Percentiles rank a stretch among this genome's conserved stretches.
Evolutionary conservation across 139 green algal genomes (phyloP).

Genomic region (Coelastrella sp.): DNA sequence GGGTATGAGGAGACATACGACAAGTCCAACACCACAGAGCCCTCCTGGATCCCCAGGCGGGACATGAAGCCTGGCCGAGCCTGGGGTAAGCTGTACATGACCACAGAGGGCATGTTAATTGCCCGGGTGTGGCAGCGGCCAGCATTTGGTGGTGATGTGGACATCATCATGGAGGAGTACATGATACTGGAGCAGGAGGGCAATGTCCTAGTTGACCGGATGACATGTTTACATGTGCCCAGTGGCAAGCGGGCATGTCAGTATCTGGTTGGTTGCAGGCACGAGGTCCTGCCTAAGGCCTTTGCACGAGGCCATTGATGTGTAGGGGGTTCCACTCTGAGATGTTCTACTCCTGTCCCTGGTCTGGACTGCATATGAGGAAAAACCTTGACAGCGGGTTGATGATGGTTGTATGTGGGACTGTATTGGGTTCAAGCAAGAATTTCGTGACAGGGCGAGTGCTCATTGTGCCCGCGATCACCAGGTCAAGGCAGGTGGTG

Average conservation of each 20-base stretch:
- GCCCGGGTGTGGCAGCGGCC: neutral
- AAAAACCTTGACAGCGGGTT: no score
- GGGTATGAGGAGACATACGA: conserved; percentile 40
- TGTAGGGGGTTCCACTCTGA: neutral
- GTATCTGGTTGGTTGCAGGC: conserved; percentile 5
- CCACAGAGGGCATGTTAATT: conserved; percentile 13
- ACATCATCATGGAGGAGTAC: conserved; percentile 44
- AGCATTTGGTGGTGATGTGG: neutral
- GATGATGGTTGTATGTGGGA: neutral
- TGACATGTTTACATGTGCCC: conserved; percentile 3
- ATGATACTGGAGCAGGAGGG: conserved; percentile 24
- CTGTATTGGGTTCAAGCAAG: no score
- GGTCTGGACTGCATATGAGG: no score
- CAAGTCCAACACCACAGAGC: conserved; percentile 20
- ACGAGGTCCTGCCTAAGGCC: neutral
- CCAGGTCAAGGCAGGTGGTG: no score
- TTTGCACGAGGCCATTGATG: neutral
- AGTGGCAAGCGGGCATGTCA: conserved; percentile 2
- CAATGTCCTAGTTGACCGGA: conserved; percentile 11
- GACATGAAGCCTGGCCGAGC: conserved; percentile 1
- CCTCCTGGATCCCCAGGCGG: neutral
- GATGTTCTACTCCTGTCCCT: neutral
- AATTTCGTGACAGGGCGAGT: no score
- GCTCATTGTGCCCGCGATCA: no score
- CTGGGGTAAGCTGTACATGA: conserved; percentile 11